A percentile compares a stretch with the other conserved stretches of the same genome.
phyloP scores from a whole-genome alignment of 768 basidiomycete species.

The Russula brevipes region DNA sequence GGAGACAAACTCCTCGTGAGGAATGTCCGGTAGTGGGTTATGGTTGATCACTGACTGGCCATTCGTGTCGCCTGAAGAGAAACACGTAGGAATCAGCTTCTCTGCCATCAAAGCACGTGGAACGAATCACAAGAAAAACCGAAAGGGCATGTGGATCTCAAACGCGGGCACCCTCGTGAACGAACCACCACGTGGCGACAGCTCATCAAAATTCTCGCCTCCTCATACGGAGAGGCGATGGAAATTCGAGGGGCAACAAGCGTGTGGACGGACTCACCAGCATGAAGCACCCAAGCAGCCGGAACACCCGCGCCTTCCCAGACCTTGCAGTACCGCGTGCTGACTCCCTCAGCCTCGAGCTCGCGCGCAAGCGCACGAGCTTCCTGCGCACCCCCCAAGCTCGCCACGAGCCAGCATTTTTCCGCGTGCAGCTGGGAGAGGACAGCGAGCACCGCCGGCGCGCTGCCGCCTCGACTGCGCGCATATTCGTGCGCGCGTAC shows the following conservation, averaged over 20 bases:
- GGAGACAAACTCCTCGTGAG: slow-evolving; percentile 81
- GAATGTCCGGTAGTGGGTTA: slow-evolving; percentile 81
- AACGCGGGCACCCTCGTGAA: no score
- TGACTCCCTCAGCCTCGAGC: slow-evolving; percentile 61
- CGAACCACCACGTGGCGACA: no score
- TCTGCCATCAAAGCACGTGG: neutral
- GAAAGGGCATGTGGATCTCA: neutral
- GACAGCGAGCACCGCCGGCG: slow-evolving; percentile 62
- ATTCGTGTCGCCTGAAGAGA: slow-evolving; percentile 46
- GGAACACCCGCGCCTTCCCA: slow-evolving; percentile 71
- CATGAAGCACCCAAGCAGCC: slow-evolving; percentile 74
- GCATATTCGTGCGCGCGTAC: slow-evolving; percentile 68
- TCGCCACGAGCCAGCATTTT: slow-evolving; percentile 66
- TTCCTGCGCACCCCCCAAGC: slow-evolving; percentile 68
- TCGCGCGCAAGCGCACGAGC: slow-evolving; percentile 58
- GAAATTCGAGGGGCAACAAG: no score
- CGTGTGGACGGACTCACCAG: slow-evolving; percentile 41
- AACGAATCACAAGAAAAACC: neutral
- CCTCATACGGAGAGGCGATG: no score
- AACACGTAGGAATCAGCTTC: neutral
- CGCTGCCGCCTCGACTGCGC: slow-evolving; percentile 65
- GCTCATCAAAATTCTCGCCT: no score
- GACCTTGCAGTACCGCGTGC: slow-evolving; percentile 67
- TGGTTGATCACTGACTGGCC: slow-evolving; percentile 75
- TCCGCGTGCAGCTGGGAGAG: slow-evolving; percentile 65